Percentiles rank a stretch among this genome's conserved stretches.
Conservation (phyloP, 2,329 filamentous ascomycete species). For the Aureobasidium musti region DNA sequence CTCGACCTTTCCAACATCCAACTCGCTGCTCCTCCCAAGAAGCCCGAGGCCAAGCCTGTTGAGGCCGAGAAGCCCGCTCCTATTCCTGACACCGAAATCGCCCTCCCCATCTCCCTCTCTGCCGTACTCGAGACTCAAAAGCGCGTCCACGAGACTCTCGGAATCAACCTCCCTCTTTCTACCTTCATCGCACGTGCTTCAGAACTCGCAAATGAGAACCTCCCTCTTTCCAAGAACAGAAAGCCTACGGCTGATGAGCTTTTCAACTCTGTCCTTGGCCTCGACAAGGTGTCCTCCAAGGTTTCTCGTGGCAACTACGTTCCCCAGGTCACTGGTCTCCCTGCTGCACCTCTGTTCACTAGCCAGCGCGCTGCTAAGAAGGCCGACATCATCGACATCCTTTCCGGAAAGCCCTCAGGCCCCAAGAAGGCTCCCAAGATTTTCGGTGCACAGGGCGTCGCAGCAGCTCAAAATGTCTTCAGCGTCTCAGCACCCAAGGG, state of each 20-base stretch:
- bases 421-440: constrained; percentile 39
- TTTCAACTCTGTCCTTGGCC: constrained; percentile 83
- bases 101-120: constrained; percentile 74
- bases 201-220: constrained; percentile 81
- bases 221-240: constrained; percentile 67
- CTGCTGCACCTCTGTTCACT: constrained; percentile 45
- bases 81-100: constrained; percentile 59
- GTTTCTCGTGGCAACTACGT: constrained; percentile 65
- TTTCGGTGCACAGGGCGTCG: constrained; percentile 39
- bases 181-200: constrained; percentile 84
- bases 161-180: constrained; percentile 77
- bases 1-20: constrained; percentile 97
- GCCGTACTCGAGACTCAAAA: constrained; percentile 79
- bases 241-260: constrained; percentile 76
- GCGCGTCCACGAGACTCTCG: constrained; percentile 74
- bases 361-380: constrained; percentile 47
- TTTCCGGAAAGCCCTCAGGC: constrained; percentile 52
- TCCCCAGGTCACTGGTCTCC: constrained; percentile 67
- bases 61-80: constrained; percentile 47
- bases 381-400: constrained; percentile 79
- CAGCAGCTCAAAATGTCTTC: constrained; percentile 70
- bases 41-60: constrained; percentile 51
- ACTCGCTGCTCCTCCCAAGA: constrained; percentile 57
- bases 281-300: constrained; percentile 52
- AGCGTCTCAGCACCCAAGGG: constrained; percentile 74